Percentiles rank a stretch among this genome's conserved stretches.
Conservation (phyloP, 2,329 filamentous ascomycete genomes). For the Sporothrix dimorphospora region DNA sequence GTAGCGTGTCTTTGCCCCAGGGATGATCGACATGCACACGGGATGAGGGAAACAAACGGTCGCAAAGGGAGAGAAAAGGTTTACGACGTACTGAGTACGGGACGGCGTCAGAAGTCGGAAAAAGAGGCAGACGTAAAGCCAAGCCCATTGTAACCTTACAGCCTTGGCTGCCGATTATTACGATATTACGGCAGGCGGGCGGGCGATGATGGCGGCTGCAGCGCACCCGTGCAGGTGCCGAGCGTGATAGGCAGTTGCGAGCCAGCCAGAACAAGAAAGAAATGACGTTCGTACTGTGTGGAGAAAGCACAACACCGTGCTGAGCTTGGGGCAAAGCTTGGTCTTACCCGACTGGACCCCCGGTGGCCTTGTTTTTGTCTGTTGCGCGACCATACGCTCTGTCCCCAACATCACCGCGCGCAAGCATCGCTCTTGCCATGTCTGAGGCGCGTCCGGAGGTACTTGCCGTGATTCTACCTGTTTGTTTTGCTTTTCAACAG, state of each 20-base stretch:
- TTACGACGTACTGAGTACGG: background rate
- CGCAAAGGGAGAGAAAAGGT: no score
- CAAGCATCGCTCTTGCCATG: background rate
- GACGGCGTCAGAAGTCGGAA: conserved; percentile 2
- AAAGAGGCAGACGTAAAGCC: background rate
- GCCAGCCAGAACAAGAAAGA: background rate
- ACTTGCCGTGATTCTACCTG: background rate
- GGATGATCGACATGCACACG: background rate
- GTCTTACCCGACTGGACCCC: background rate
- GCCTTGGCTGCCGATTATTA: background rate
- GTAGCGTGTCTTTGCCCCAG: background rate
- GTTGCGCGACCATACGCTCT: background rate
- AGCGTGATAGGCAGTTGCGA: background rate
- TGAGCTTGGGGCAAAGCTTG: conserved; percentile 5
- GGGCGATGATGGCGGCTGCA: background rate
- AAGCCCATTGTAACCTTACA: background rate
- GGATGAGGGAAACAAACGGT: background rate
- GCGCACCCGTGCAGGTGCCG: no score
- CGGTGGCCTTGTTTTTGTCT: conserved; percentile 14
- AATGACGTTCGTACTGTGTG: conserved; percentile 16
- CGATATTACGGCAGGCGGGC: background rate
- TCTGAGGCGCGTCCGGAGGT: background rate
- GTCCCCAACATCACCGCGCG: background rate
- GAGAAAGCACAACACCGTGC: background rate
- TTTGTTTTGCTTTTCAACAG: background rate